Evolutionary conservation across 2,329 filamentous ascomycete genomes (phyloP), one percentile per base, ranked within the genome.

Genomic region (Monosporascus cannonballus): DNA sequence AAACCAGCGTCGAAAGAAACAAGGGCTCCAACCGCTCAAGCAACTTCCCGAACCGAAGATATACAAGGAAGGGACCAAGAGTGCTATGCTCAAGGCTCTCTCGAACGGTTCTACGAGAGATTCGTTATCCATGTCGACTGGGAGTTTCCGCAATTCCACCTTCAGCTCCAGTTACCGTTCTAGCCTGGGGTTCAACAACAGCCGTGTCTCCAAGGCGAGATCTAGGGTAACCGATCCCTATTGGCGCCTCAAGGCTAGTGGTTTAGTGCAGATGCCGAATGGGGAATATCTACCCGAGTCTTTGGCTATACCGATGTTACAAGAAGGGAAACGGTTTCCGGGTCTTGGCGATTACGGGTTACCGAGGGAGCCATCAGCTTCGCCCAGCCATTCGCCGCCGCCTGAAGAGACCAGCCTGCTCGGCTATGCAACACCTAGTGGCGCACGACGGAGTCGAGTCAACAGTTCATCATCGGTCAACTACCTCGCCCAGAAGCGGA

Each of bases 271-370:
- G 55, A 74, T 80, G 72, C 72, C 76, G 4, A 74, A 82, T 55
- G 73, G 79, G n/a, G 73, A 76, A 47, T 78, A 76, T 55, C 59
- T 80, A 3, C 79, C 78, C 6, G 78, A 82, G 56, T 70, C 71
- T 3, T 68, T 83, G 41, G 76, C 76, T 14, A 60, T 72, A 37
- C 73, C 78, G 25, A 72, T 77, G 59, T 62, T 73, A 41, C 66
- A 69, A 51, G 69, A 72, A 46, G 71, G 71, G 25, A 73, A 71
- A 55, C 68, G 69, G 6, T 72, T 70, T 51, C 60, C 67, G 1
- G 70, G 70, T 3, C 55, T 72, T 2, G 70, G 73, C 20, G 62
- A 67, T 52, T 73, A 70, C 37, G 71, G 71, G 2, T 50, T 73
- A 25, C 59, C 60, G 14, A 55, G 60, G 22, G 49, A 51, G 37